A percentile compares a stretch with the other conserved stretches of the same genome.
These are phyloP conservation scores for Nakazawaea ambrosiae DNA, from an alignment of 805 yeast genomes.

Conservation along the genomic window DNA sequence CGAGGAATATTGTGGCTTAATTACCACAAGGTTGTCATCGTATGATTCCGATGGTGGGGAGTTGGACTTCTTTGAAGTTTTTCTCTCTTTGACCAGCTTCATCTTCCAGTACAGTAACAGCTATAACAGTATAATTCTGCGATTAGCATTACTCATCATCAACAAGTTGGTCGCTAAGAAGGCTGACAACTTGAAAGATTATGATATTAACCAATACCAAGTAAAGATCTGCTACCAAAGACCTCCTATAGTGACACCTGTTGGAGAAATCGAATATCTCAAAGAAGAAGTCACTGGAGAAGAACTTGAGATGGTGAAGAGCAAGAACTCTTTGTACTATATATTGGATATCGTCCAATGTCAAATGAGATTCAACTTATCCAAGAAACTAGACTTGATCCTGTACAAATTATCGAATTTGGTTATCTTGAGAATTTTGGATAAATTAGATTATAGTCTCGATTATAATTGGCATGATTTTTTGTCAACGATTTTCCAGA, in stretches of 20 bases:
- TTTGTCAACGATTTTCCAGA: conserved; percentile 21
- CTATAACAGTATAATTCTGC: conserved; percentile 19
- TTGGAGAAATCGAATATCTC: conserved; percentile 14
- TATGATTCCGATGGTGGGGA: conserved; percentile 2
- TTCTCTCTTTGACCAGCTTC: conserved; percentile 31
- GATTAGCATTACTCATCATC: conserved; percentile 22
- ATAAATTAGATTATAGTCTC: conserved; percentile 1
- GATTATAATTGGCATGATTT: conserved; percentile 30
- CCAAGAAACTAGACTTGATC: conserved; percentile 26
- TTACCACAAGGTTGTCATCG: background rate
- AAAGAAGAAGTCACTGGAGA: background rate
- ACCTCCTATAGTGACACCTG: conserved; percentile 25
- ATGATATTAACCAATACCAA: conserved; percentile 26
- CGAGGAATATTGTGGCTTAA: conserved; percentile 1
- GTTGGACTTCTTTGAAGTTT: conserved; percentile 21
- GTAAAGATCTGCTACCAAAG: conserved; percentile 36
- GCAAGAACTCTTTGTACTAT: conserved; percentile 26
- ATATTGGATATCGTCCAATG: conserved; percentile 26
- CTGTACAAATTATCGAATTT: conserved; percentile 23
- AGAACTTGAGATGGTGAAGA: conserved; percentile 11
- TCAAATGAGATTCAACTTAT: conserved; percentile 28
- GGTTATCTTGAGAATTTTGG: conserved; percentile 21
- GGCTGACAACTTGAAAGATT: conserved; percentile 14
- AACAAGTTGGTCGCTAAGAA: conserved; percentile 19
- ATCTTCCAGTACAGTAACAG: conserved; percentile 29